Base-by-base conservation (phyloP, 495 filamentous ascomycete genomes). In the Tetracladium marchalianum region DNA sequence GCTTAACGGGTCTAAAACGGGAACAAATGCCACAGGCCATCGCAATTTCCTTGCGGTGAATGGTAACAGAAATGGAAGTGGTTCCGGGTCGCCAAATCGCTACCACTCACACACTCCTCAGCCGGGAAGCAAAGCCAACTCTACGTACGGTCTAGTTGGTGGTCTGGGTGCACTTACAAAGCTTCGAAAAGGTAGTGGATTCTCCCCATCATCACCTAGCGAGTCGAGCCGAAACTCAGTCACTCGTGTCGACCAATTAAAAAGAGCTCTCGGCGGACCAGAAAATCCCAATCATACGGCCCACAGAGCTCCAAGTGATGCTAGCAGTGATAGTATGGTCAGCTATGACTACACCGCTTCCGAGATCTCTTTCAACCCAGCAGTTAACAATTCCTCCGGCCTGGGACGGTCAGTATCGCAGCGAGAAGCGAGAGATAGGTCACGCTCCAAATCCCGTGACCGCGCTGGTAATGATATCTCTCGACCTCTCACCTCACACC, bases 181-280 rank as follows among this genome's bases (percentile, higher is more conserved):
- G 34, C 18, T 54, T 18, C 44, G 57, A 5, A 55, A 56, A 18
- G 53, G 50, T 15, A 70, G 67, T 47, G 73, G 70, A 24, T 61
- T 71, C 17, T 78, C 81, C 0, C 69, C 66, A 22, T 67, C 72
- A 13, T 69, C 70, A 13, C 64, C 67, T 24, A 74, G 69, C 50
- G 71, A 70, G 40, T 80, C 80, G 24, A 78, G 67, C 57, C 63
- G 77, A 47, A 80, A 75, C 22, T 81, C 76, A 13, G 78, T 87
- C 10, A 78, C 88, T n/a, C 81, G 84, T 32, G 81, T 94, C n/a
- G 87, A 89, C 46, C 87, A 94, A 54, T 70, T 95, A 49, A 90
- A 89, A 61, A 76, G 78, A 40, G 83, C 81, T 17, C 72, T 86
- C 12, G 79, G 77, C 2, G 79, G 67, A 44, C 63, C 33, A 53